phyloP scores from a whole-genome alignment of 139 green algal genomes.

The Tetratostichococcus sp. region DNA sequence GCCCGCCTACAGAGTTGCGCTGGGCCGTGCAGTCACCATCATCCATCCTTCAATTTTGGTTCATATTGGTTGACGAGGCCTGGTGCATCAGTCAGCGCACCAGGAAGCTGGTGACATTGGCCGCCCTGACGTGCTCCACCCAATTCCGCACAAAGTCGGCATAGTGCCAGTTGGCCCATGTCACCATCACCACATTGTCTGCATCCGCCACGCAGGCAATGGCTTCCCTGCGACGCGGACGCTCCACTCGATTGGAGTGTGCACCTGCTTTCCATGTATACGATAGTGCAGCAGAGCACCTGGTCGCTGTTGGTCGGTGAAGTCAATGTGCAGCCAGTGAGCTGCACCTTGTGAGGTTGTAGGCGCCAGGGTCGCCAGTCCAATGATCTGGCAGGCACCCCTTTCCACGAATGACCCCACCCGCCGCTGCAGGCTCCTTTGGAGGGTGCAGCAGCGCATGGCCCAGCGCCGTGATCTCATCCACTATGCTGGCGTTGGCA shows the following conservation, averaged over 20 bases:
- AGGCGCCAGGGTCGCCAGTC: slow-evolving; percentile 1
- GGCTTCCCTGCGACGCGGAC: not conserved
- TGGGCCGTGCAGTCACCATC: no score
- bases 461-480: not conserved
- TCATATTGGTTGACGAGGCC: no score
- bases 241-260: no score
- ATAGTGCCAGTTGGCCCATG: slow-evolving; percentile 91
- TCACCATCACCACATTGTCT: slow-evolving; percentile 62
- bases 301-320: no score
- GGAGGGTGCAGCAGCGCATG: not conserved
- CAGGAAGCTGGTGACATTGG: slow-evolving; percentile 51
- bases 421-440: not conserved
- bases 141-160: slow-evolving; percentile 86
- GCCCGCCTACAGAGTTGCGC: no score
- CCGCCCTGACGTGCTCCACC: slow-evolving; percentile 58
- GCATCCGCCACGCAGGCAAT: not conserved
- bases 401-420: no score
- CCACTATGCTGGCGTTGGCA: not conserved
- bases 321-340: no score
- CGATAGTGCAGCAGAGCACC: no score
- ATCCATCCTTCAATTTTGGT: no score
- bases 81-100: no score
- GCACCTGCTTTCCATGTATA: no score
- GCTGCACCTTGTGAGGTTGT: slow-evolving; percentile 18
- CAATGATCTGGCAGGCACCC: not conserved